These are phyloP conservation scores for Leucocoprinus leucothites DNA, from an alignment of 768 basidiomycete species.

Conservation along the genomic window DNA sequence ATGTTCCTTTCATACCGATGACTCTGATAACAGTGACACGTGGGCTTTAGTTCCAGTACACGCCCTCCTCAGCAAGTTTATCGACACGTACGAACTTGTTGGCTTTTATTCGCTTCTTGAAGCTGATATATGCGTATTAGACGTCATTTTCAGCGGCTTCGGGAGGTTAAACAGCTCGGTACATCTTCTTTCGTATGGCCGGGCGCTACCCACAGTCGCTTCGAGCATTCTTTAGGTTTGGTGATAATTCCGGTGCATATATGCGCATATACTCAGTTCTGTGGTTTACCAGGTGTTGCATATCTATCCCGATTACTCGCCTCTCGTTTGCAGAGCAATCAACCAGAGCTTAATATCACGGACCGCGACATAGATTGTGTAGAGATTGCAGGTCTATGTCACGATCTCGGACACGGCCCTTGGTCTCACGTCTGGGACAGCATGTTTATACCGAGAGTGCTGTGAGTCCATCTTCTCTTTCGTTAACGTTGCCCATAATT, in stretches of 20 bases:
- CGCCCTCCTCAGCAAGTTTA: conserved; percentile 38
- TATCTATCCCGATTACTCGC: conserved; percentile 68
- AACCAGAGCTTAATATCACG: conserved; percentile 63
- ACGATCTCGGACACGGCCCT: conserved; percentile 84
- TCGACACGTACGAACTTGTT: conserved; percentile 59
- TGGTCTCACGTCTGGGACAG: conserved; percentile 86
- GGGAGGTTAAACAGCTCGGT: conserved; percentile 79
- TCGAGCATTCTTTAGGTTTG: conserved; percentile 81
- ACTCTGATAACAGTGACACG: neutral
- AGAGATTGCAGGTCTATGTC: conserved; percentile 77
- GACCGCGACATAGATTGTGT: conserved; percentile 74
- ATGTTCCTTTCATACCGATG: neutral
- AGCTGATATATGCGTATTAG: conserved; percentile 30
- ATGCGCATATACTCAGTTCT: conserved; percentile 2
- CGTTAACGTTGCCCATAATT: neutral
- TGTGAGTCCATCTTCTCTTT: conserved; percentile 37
- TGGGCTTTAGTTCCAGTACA: conserved; percentile 33
- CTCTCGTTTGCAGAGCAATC: conserved; percentile 49
- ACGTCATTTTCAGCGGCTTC: conserved; percentile 73
- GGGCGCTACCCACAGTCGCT: conserved; percentile 75
- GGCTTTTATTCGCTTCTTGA: neutral
- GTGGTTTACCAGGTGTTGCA: conserved; percentile 57
- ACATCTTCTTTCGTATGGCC: conserved; percentile 75
- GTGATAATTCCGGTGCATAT: neutral
- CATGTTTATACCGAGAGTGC: conserved; percentile 61